These are phyloP conservation scores for Oldenlandia corymbosa DNA, from an alignment of 257 asterid species.

Conservation along the genomic window DNA sequence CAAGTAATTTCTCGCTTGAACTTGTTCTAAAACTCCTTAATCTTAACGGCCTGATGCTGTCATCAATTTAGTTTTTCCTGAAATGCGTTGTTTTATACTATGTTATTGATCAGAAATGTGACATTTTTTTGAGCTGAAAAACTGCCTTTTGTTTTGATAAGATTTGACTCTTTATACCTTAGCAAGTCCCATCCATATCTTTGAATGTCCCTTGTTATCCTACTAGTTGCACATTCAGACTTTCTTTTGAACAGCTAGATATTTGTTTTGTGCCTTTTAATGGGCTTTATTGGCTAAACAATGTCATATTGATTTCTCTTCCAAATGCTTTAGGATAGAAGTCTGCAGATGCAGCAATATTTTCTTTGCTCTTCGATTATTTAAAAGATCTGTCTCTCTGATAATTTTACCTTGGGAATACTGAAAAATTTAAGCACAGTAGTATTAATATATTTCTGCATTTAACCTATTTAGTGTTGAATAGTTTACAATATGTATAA, in stretches of 20 bases:
- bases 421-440: neutral
- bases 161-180: neutral
- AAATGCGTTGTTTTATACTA: neutral
- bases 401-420: neutral
- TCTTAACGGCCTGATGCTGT: neutral
- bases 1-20: constrained; percentile 41
- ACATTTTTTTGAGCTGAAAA: neutral
- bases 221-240: neutral
- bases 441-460: neutral
- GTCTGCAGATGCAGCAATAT: neutral
- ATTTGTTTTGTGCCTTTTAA: neutral
- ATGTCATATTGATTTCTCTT: neutral
- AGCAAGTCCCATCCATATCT: neutral
- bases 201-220: neutral
- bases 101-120: neutral
- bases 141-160: neutral
- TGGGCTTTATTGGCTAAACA: neutral
- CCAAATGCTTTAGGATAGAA: neutral
- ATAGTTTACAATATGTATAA: neutral
- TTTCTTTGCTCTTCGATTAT: too few species aligned
- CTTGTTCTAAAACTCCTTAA: neutral
- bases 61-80: too few species aligned
- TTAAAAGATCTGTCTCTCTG: neutral
- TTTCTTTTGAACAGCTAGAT: neutral
- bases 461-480: neutral